phyloP scores from a whole-genome alignment of 75 land plant species.

The Selaginella moellendorffii region DNA sequence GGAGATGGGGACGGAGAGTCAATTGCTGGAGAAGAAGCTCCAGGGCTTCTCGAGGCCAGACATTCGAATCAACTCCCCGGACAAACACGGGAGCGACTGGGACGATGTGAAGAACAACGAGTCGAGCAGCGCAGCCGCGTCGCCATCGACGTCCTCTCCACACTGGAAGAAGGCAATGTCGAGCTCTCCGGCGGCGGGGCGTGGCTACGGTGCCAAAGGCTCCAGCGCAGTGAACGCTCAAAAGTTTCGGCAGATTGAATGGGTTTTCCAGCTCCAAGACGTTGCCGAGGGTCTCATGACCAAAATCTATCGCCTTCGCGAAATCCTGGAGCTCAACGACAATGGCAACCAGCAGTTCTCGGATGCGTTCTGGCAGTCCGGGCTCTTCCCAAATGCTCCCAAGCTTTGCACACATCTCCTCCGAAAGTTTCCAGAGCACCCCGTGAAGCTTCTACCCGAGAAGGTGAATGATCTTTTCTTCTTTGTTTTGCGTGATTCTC shows the following conservation, averaged over 20 bases:
- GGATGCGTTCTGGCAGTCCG: slow-evolving; percentile 84
- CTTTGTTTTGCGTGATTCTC: background rate
- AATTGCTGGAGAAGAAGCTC: background rate
- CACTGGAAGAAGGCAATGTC: background rate
- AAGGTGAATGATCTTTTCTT: slow-evolving; percentile 32
- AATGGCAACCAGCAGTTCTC: slow-evolving; percentile 36
- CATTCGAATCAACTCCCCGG: background rate
- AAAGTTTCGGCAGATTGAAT: slow-evolving; percentile 68
- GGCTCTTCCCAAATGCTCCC: slow-evolving; percentile 72
- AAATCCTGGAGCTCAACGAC: slow-evolving; percentile 62
- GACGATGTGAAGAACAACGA: background rate
- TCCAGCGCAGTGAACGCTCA: slow-evolving; percentile 11
- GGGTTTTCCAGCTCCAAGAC: slow-evolving; percentile 58
- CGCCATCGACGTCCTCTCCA: slow-evolving; percentile 3
- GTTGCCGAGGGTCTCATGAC: slow-evolving; percentile 84
- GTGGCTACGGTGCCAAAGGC: too few relatives aligned
- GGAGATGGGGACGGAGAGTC: background rate
- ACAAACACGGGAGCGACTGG: background rate
- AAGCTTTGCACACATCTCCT: slow-evolving; percentile 56
- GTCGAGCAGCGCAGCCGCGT: background rate
- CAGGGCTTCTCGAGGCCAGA: background rate
- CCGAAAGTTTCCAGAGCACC: slow-evolving; percentile 90
- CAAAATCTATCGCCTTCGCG: slow-evolving; percentile 61
- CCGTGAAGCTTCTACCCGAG: slow-evolving; percentile 74
- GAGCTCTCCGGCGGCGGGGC: background rate